A percentile compares a stretch with the other conserved stretches of the same genome.
Conservation (phyloP, 1,284 basidiomycete species). For the Apiotrichum veenhuisii region DNA sequence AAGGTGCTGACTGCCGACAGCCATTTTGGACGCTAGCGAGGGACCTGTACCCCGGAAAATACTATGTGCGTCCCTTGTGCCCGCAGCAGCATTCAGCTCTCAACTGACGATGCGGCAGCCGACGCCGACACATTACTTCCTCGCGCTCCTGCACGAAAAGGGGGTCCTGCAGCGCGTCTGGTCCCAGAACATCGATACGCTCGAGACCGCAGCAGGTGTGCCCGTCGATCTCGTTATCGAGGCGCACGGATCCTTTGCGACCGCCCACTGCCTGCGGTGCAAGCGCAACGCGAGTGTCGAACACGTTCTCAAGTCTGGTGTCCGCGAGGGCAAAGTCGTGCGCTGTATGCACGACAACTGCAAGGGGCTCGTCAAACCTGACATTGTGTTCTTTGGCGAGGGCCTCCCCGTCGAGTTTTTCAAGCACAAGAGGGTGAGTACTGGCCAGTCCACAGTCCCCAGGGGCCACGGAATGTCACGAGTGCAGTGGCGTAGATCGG, state of each 20-base stretch:
- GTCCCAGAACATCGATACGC: conserved; percentile 68
- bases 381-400: conserved; percentile 95
- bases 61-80: conserved; percentile 27
- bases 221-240: conserved; percentile 73
- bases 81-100: not conserved
- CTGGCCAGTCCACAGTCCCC: not conserved
- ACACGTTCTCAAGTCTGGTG: conserved; percentile 63
- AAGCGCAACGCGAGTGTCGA: conserved; percentile 56
- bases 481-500: too few relatives aligned
- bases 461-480: too few relatives aligned
- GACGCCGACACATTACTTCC: conserved; percentile 85
- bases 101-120: conserved; percentile 68
- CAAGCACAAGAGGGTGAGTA: conserved; percentile 30
- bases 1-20: conserved; percentile 9
- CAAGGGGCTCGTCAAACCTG: conserved; percentile 75
- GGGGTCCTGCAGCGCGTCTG: conserved; percentile 43
- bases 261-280: conserved; percentile 75
- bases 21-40: conserved; percentile 80
- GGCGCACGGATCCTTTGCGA: conserved; percentile 88
- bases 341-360: conserved; percentile 57
- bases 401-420: conserved; percentile 51
- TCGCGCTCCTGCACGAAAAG: conserved; percentile 51
- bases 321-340: conserved; percentile 61
- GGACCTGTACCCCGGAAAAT: conserved; percentile 69
- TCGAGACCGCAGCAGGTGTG: conserved; percentile 81